Conservation (phyloP, 1,284 basidiomycete species). For the Trametes sp. region DNA sequence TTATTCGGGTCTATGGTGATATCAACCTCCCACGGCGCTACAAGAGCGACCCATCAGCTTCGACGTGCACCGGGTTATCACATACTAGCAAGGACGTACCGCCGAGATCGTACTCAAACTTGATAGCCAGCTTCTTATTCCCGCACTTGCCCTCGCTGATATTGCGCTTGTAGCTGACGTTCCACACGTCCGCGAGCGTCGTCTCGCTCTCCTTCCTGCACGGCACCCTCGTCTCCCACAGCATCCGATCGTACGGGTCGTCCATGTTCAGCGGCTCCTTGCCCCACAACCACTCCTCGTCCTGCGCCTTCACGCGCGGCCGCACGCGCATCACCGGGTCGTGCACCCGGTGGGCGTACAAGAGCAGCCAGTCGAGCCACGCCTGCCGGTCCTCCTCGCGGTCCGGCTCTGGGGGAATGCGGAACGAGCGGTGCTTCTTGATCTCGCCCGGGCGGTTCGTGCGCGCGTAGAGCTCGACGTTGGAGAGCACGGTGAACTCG, state of each 20-base stretch:
- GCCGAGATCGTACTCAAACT: slow-evolving; percentile 43
- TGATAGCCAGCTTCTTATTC: slow-evolving; percentile 42
- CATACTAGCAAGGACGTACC: slow-evolving; percentile 5
- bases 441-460: slow-evolving; percentile 39
- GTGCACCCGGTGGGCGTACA: slow-evolving; percentile 1
- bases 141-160: slow-evolving; percentile 39
- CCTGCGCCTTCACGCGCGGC: slow-evolving; percentile 1
- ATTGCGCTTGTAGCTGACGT: slow-evolving; percentile 34
- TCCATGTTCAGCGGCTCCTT: slow-evolving; percentile 15
- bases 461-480: slow-evolving; percentile 38
- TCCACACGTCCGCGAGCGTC: slow-evolving; percentile 43
- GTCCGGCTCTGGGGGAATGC: slow-evolving; percentile 31
- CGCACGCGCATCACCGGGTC: slow-evolving; percentile 33
- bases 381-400: slow-evolving; percentile 23
- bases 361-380: slow-evolving; percentile 15
- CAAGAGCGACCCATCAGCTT: not conserved
- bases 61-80: not conserved
- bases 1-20: slow-evolving; percentile 32
- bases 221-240: slow-evolving; percentile 11
- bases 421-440: slow-evolving; percentile 39
- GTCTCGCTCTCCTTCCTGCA: slow-evolving; percentile 38
- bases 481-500: slow-evolving; percentile 36
- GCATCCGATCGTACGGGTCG: slow-evolving; percentile 20
- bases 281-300: not conserved
- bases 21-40: slow-evolving; percentile 36